These are phyloP conservation scores for Elsinoe arachidis DNA, from an alignment of 2,329 filamentous ascomycete species.

Conservation along the genomic window DNA sequence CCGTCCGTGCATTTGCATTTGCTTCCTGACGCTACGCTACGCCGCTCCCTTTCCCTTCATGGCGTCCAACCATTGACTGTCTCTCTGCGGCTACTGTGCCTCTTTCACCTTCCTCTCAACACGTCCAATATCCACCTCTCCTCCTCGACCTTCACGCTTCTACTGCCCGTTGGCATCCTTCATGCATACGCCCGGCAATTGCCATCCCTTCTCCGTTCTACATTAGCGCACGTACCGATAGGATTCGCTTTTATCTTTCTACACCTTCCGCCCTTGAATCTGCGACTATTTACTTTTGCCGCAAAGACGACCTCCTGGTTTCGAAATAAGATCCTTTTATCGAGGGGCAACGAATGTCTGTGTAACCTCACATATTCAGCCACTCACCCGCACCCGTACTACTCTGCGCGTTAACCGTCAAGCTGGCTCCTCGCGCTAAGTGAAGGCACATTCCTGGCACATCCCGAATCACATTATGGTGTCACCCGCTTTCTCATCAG, in stretches of 20 bases:
- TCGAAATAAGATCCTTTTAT: neutral
- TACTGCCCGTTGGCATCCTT: neutral
- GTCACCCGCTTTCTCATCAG: conserved; percentile 8
- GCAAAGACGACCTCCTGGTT: neutral
- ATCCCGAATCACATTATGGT: neutral
- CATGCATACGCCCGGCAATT: conserved; percentile 4
- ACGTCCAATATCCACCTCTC: neutral
- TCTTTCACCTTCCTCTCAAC: neutral
- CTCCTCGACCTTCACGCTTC: neutral
- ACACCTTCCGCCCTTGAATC: neutral
- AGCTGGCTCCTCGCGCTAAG: neutral
- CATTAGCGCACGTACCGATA: conserved; percentile 3
- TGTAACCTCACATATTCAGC: neutral
- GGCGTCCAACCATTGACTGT: neutral
- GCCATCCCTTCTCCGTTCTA: conserved; percentile 1
- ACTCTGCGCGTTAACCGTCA: neutral
- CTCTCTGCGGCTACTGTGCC: conserved; percentile 3
- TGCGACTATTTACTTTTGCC: neutral
- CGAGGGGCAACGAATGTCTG: neutral
- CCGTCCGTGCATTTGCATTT: neutral
- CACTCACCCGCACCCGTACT: neutral
- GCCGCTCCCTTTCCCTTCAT: neutral
- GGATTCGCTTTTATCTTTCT: neutral
- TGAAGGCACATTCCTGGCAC: conserved; percentile 5
- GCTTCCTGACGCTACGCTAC: too few species aligned